These are phyloP conservation scores for Nigrograna mackinnonii DNA, from an alignment of 2,329 filamentous ascomycete genomes.

Conservation along the genomic window DNA sequence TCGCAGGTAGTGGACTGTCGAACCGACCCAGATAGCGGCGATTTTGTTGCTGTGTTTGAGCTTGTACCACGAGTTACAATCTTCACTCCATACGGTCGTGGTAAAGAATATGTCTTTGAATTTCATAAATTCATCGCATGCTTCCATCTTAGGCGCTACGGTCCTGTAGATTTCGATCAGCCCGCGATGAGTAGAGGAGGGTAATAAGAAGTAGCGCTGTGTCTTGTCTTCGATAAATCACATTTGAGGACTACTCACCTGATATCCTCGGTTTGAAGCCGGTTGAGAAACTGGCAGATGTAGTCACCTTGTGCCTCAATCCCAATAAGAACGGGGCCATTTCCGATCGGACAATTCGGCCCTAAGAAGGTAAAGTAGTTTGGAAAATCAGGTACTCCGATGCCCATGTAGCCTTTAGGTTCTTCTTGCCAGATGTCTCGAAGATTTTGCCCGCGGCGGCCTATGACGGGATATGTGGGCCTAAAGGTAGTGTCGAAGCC, in stretches of 20 bases:
- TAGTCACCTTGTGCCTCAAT: slow-evolving; percentile 3
- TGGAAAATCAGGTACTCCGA: neutral
- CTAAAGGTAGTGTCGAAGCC: slow-evolving; percentile 35
- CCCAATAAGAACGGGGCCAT: neutral
- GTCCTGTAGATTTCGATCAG: slow-evolving; percentile 69
- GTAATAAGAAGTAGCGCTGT: no score
- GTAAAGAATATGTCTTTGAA: neutral
- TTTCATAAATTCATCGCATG: neutral
- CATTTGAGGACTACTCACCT: no score
- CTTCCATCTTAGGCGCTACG: neutral
- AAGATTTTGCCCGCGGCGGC: neutral
- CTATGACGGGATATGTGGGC: neutral
- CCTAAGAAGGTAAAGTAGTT: neutral
- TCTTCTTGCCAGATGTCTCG: neutral
- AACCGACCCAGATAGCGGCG: slow-evolving; percentile 9
- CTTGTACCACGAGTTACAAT: slow-evolving; percentile 8
- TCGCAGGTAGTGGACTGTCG: slow-evolving; percentile 12
- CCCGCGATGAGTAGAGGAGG: no score
- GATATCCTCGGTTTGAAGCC: neutral
- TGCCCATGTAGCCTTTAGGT: neutral
- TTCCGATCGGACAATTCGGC: neutral
- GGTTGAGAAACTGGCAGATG: neutral
- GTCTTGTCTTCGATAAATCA: no score
- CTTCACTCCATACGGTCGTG: slow-evolving; percentile 4
- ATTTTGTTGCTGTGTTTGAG: neutral